These are phyloP conservation scores for Coemansia sp. DNA, from an alignment of 192 early-diverging fungal genomes.

Conservation along the genomic window DNA sequence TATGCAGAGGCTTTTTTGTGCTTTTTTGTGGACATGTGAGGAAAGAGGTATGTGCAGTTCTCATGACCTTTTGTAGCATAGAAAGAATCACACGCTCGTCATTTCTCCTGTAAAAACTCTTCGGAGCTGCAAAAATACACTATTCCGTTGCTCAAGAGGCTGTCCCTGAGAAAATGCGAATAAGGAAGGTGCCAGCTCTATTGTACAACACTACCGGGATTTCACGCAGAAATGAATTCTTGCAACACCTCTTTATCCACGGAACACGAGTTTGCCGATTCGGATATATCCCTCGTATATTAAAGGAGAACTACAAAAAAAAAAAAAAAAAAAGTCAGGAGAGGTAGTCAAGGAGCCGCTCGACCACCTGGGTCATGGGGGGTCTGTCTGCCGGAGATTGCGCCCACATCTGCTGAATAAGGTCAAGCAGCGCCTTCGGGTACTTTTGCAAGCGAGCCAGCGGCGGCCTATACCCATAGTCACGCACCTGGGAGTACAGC, in stretches of 20 bases:
- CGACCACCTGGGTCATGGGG: slow-evolving; percentile 70
- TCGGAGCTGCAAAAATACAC: too few relatives aligned
- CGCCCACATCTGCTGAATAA: slow-evolving; percentile 76
- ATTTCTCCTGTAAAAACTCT: too few relatives aligned
- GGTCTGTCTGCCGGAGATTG: slow-evolving; percentile 60
- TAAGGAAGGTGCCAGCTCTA: too few relatives aligned
- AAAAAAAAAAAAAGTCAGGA: slow-evolving; percentile 31
- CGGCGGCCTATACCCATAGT: slow-evolving; percentile 60
- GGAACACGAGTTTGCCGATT: too few relatives aligned
- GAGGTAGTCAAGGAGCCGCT: slow-evolving; percentile 65
- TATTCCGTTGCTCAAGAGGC: too few relatives aligned
- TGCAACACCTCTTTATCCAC: too few relatives aligned
- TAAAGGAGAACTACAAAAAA: background rate
- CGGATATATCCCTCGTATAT: background rate
- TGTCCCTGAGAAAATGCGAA: too few relatives aligned
- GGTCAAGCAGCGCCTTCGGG: slow-evolving; percentile 57
- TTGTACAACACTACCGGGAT: too few relatives aligned
- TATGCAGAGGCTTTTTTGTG: background rate
- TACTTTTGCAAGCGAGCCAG: slow-evolving; percentile 58
- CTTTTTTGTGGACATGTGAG: background rate
- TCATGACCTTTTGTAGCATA: too few relatives aligned
- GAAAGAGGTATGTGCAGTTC: background rate
- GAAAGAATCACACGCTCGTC: too few relatives aligned
- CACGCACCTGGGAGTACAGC: slow-evolving; percentile 60
- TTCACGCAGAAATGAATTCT: too few relatives aligned